Evolutionary conservation across 2,329 filamentous ascomycete species (phyloP).

Genomic region (Colletotrichum nymphaeae): DNA sequence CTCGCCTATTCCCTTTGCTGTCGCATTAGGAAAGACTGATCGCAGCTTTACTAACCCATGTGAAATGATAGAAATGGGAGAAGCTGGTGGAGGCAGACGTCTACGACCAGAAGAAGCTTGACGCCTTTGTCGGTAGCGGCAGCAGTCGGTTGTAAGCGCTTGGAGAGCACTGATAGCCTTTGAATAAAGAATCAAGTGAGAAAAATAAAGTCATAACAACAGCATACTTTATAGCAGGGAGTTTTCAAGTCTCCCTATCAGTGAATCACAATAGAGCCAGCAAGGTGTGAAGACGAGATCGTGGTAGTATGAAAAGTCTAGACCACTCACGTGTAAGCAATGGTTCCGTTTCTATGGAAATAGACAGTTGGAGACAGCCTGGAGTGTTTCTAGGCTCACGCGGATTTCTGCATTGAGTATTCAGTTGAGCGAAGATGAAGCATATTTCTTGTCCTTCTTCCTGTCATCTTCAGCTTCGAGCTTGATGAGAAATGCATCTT

Average conservation of each 20-base stretch:
- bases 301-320: background rate
- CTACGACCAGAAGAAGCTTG: constrained; percentile 32
- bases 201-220: too few species aligned
- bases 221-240: background rate
- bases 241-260: background rate
- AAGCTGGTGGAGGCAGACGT: constrained; percentile 33
- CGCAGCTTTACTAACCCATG: too few species aligned
- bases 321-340: background rate
- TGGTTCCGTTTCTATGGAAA: background rate
- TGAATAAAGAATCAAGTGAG: background rate
- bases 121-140: constrained; percentile 16
- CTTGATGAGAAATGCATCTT: too few species aligned
- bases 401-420: background rate
- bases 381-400: background rate
- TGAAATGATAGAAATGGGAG: constrained; percentile 22
- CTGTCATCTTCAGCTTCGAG: too few species aligned
- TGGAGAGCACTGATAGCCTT: background rate
- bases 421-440: background rate
- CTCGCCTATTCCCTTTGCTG: background rate
- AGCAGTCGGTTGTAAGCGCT: constrained; percentile 5
- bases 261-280: background rate
- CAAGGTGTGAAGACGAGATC: background rate
- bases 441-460: background rate
- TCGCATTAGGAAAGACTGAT: background rate
- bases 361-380: background rate